phyloP scores from a whole-genome alignment of 371 early-diverging fungal genomes.

The Lichtheimia ramosa region DNA sequence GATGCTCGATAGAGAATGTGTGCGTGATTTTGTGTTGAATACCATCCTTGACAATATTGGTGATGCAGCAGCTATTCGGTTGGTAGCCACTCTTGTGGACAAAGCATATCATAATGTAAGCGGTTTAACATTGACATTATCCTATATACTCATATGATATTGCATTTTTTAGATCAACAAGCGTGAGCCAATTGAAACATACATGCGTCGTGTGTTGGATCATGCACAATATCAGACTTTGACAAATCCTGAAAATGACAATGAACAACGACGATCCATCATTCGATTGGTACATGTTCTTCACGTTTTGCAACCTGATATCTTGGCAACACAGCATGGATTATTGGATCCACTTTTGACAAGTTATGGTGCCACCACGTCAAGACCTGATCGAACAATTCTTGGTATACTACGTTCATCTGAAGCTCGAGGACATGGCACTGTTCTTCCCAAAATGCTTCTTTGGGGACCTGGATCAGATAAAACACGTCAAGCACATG shows the following conservation, averaged over 20 bases:
- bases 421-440: slow-evolving; percentile 46
- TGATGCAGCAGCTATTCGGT: slow-evolving; percentile 36
- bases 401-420: slow-evolving; percentile 48
- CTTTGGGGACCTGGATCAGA: slow-evolving; percentile 61
- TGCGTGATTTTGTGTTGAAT: slow-evolving; percentile 46
- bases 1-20: slow-evolving; percentile 28
- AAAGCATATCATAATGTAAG: slow-evolving; percentile 30
- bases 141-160: not conserved
- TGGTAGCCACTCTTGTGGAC: slow-evolving; percentile 23
- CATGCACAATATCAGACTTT: slow-evolving; percentile 32
- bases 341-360: slow-evolving; percentile 53
- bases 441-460: slow-evolving; percentile 50
- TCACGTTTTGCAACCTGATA: slow-evolving; percentile 45
- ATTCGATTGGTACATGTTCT: slow-evolving; percentile 46
- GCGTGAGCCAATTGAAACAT: slow-evolving; percentile 41
- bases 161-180: slow-evolving; percentile 25
- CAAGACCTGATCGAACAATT: slow-evolving; percentile 47
- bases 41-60: slow-evolving; percentile 42
- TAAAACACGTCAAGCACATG: slow-evolving; percentile 39
- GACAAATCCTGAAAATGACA: slow-evolving; percentile 22
- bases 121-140: not conserved
- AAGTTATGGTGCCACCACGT: slow-evolving; percentile 60
- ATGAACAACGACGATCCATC: slow-evolving; percentile 44
- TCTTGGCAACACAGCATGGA: slow-evolving; percentile 41
- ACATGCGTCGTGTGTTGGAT: slow-evolving; percentile 40